Base-by-base conservation (phyloP, 2,329 filamentous ascomycete genomes). In the Bipolaris gigantea region DNA sequence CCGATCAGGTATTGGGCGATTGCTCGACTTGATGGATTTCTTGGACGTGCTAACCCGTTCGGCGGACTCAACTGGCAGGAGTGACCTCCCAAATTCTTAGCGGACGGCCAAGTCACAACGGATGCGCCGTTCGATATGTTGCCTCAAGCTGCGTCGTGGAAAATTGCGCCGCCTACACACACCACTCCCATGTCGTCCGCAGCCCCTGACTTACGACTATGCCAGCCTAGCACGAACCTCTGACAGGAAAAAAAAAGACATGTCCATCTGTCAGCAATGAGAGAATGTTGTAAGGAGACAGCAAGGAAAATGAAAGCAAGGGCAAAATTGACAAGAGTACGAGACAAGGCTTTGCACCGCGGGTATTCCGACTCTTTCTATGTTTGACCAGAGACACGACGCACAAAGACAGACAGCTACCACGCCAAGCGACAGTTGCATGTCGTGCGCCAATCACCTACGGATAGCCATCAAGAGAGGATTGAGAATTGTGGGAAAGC, bases 381-480 rank as follows among this genome's bases (percentile, higher is more conserved):
- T 42, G 38, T 47, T 51, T 48, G 36, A 35, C 48, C 38, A 42
- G 43, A 57, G 46, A 48, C 52, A 54, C 44, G 34, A 55, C 40
- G 55, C 47, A 59, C 38, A 39, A 43, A 43, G 46, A 50, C 38
- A 43, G 45, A 56, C 50, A 50, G 56, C 56, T 48, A 50, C 46
- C n/a, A 56, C 39, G 46, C 56, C 45, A 59, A 53, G 56, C 13
- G 39, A 51, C 30, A 53, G 33, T 39, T 56, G 48, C 48, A 56
- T 36, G 42, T 38, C 34, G 52, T 52, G 44, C 52, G 34, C 45
- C 53, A 55, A 49, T 51, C 48, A 53, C 49, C 41, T 52, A 50
- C 42, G 41, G 38, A 42, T 47, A 50, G 48, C 56, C 48, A 47
- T 38, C 36, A 18, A 44, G 45, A 53, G 53, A 52, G 48, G 46